Evolutionary conservation across 768 basidiomycete genomes (phyloP), one percentile per base, ranked within the genome.

Genomic region (Suillus occidentalis): DNA sequence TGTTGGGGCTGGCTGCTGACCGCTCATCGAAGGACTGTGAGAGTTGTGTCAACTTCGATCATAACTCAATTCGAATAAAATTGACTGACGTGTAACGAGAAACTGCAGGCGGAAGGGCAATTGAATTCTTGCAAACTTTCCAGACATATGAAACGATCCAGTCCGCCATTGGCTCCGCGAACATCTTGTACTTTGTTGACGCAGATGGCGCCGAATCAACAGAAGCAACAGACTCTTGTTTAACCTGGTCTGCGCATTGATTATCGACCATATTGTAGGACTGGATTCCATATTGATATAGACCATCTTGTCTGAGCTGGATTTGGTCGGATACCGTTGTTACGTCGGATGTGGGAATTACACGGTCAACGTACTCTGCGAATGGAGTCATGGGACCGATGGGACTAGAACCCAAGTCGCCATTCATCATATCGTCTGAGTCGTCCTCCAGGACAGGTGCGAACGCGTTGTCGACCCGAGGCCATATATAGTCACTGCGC

Each of bases 71-170:
- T 53, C 39, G 28, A 42, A 39, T 28, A 60, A 64, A 60, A 60
- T 39, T 9, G 55, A 82, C 89, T 71, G 79, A 92, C 91, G 75
- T 78, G 55, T 85, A 78, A 65, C 79, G 81, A 6, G 83, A 80
- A 69, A 88, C 87, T 40, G 75, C 71, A 10, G 82, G 69, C 4
- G 88, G 85, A 60, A 92, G 77, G 68, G 84, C 83, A 63, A 87
- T 80, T 53, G 85, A 87, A n/a, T 88, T 89, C 18, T 89, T 89
- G 73, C 91, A 92, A 53, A 87, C 86, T 73, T 90, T 91, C 92
- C 92, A 94, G 18, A 92, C 86, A 72, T 89, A 94, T 60, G 82
- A 82, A 50, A 89, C 88, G 28, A 92, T 78, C 92, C 92, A 94
- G 64, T 89, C 88, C 4, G 92, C 85, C 66, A 94, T 79, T 20